A percentile compares a stretch with the other conserved stretches of the same genome.
Evolutionary conservation across 805 yeast species (phyloP).

Genomic region (Wickerhamomyces queroliae): DNA sequence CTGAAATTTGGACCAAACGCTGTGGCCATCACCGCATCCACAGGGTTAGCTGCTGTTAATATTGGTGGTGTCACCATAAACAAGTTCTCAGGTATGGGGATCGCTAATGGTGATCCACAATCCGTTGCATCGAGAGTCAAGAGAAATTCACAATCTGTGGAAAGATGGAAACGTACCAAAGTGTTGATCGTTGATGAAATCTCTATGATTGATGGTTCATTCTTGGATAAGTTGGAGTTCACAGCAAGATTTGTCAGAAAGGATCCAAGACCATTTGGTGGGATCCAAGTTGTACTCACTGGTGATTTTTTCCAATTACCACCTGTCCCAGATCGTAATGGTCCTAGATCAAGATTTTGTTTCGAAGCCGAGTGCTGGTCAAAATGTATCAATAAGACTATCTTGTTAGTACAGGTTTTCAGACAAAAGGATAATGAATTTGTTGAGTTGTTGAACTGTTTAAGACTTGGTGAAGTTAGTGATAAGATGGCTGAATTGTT

Average conservation of each 20-base stretch:
- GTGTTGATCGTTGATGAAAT: constrained; percentile 88
- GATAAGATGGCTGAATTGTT: constrained; percentile 44
- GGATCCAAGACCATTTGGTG: constrained; percentile 73
- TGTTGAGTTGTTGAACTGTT: constrained; percentile 72
- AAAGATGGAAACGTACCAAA: constrained; percentile 60
- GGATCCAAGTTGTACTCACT: constrained; percentile 80
- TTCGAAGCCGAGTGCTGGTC: constrained; percentile 76
- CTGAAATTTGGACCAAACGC: constrained; percentile 35
- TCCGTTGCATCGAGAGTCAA: constrained; percentile 39
- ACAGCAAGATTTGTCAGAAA: constrained; percentile 57
- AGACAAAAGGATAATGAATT: constrained; percentile 83
- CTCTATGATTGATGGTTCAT: constrained; percentile 83
- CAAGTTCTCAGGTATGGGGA: constrained; percentile 79
- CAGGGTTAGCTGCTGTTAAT: constrained; percentile 93
- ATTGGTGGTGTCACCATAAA: constrained; percentile 90
- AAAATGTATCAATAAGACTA: constrained; percentile 53
- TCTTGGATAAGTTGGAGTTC: constrained; percentile 68
- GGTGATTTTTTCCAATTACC: constrained; percentile 98
- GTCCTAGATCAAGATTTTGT: constrained; percentile 46
- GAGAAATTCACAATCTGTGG: constrained; percentile 34
- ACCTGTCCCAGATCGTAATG: constrained; percentile 53
- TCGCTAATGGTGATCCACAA: constrained; percentile 56
- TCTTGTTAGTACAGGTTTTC: constrained; percentile 73
- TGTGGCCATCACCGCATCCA: constrained; percentile 90
- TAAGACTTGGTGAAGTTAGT: constrained; percentile 67